A percentile compares a stretch with the other conserved stretches of the same genome.
These are phyloP conservation scores for Leishmania guyanensis DNA, from an alignment of 208 protist genomes.

Conservation along the genomic window DNA sequence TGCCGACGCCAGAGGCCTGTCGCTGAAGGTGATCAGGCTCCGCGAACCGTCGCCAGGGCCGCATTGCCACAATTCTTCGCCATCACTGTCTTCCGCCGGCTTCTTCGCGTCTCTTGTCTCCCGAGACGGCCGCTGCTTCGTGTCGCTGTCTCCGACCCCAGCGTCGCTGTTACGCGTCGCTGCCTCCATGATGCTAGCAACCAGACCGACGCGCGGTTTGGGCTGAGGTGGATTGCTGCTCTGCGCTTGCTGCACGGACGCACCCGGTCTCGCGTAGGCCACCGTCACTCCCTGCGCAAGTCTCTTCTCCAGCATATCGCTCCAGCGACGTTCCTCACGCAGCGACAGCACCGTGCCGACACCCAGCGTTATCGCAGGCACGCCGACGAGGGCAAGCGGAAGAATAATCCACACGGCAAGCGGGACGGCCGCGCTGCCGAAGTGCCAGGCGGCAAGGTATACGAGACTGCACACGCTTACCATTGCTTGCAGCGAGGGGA, in stretches of 20 bases:
- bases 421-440: slow-evolving; percentile 22
- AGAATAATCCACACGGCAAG: slow-evolving; percentile 37
- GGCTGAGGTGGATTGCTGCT: neutral
- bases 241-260: neutral
- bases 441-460: slow-evolving; percentile 32
- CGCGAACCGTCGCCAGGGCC: neutral
- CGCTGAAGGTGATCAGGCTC: neutral
- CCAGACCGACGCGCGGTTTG: neutral
- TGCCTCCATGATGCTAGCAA: neutral
- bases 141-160: neutral
- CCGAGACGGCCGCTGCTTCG: neutral
- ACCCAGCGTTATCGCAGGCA: slow-evolving; percentile 50
- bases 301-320: slow-evolving; percentile 47
- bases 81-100: neutral
- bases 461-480: slow-evolving; percentile 43
- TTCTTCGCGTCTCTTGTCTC: neutral
- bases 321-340: slow-evolving; percentile 49
- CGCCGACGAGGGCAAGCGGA: slow-evolving; percentile 40
- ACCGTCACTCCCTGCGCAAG: slow-evolving; percentile 34
- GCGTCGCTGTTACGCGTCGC: neutral
- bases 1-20: neutral
- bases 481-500: slow-evolving; percentile 46
- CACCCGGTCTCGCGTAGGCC: slow-evolving; percentile 9
- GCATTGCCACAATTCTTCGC: neutral
- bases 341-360: slow-evolving; percentile 52